These are phyloP conservation scores for Melampsora occidentalis DNA, from an alignment of 1,284 basidiomycete genomes.

Conservation along the genomic window DNA sequence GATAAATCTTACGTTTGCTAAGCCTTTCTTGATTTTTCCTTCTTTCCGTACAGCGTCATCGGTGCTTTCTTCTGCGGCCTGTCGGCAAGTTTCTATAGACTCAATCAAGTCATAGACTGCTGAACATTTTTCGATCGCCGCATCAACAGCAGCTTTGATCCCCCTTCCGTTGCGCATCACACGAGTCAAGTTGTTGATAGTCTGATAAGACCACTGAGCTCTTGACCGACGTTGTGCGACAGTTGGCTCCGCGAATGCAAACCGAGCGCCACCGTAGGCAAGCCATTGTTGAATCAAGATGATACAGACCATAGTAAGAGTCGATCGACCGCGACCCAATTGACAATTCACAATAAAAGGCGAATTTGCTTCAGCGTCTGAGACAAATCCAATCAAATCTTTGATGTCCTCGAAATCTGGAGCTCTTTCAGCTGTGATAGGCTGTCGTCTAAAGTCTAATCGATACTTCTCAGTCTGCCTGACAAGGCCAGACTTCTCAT, in stretches of 20 bases:
- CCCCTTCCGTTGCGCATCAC: slow-evolving; percentile 85
- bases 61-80: slow-evolving; percentile 6
- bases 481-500: slow-evolving; percentile 57
- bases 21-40: slow-evolving; percentile 58
- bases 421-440: slow-evolving; percentile 53
- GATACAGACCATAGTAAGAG: slow-evolving; percentile 80
- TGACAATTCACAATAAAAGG: slow-evolving; percentile 96
- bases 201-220: slow-evolving; percentile 58
- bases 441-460: slow-evolving; percentile 52
- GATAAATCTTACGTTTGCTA: slow-evolving; percentile 85
- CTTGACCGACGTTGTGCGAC: slow-evolving; percentile 44
- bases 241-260: slow-evolving; percentile 42
- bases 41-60: slow-evolving; percentile 21
- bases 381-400: slow-evolving; percentile 73
- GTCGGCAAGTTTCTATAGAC: slow-evolving; percentile 47
- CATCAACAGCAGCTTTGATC: slow-evolving; percentile 65
- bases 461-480: slow-evolving; percentile 45
- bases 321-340: slow-evolving; percentile 88
- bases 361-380: slow-evolving; percentile 69
- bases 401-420: slow-evolving; percentile 53
- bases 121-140: slow-evolving; percentile 49
- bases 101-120: slow-evolving; percentile 51
- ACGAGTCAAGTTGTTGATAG: slow-evolving; percentile 70
- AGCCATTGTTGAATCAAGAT: slow-evolving; percentile 86
- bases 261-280: slow-evolving; percentile 48